phyloP scores from a whole-genome alignment of 306 rosid species.

The Cicer bijugum region DNA sequence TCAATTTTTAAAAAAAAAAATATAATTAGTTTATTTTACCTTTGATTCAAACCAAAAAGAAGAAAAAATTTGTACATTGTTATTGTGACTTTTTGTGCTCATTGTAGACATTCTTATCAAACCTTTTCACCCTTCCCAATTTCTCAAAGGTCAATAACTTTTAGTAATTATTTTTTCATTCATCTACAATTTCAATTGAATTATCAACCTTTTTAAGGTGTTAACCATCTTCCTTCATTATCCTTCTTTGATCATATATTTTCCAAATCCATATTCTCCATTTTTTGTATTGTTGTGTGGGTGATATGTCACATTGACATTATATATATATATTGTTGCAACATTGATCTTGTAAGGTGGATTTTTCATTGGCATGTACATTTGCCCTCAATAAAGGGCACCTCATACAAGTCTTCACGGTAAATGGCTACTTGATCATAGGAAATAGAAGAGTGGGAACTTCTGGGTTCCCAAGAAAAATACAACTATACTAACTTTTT shows the following conservation, averaged over 20 bases:
- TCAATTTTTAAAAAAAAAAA: background rate
- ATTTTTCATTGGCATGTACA: constrained; percentile 34
- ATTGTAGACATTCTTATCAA: constrained; percentile 20
- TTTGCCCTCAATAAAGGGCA: constrained; percentile 35
- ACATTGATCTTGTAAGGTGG: constrained; percentile 2
- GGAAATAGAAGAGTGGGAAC: constrained; percentile 50
- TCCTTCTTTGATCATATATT: background rate
- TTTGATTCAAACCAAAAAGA: constrained; percentile 28
- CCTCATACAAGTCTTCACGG: constrained; percentile 30
- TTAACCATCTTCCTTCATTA: background rate
- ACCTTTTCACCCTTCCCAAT: background rate
- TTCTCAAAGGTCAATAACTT: background rate
- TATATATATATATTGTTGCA: constrained; percentile 7
- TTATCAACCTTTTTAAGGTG: background rate
- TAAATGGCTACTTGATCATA: constrained; percentile 41
- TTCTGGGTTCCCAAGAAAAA: constrained; percentile 61
- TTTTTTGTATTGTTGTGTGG: constrained; percentile 1
- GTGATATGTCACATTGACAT: constrained; percentile 34
- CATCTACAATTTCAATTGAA: constrained; percentile 5
- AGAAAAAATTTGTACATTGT: constrained; percentile 26
- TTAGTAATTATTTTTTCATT: background rate
- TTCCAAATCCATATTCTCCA: background rate
- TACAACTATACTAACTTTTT: constrained; percentile 12
- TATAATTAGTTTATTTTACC: background rate
- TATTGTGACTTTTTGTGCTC: constrained; percentile 27